A percentile compares a stretch with the other conserved stretches of the same genome.
These are phyloP conservation scores for Penicillium psychrofluorescens DNA, from an alignment of 495 filamentous ascomycete genomes.

Conservation along the genomic window DNA sequence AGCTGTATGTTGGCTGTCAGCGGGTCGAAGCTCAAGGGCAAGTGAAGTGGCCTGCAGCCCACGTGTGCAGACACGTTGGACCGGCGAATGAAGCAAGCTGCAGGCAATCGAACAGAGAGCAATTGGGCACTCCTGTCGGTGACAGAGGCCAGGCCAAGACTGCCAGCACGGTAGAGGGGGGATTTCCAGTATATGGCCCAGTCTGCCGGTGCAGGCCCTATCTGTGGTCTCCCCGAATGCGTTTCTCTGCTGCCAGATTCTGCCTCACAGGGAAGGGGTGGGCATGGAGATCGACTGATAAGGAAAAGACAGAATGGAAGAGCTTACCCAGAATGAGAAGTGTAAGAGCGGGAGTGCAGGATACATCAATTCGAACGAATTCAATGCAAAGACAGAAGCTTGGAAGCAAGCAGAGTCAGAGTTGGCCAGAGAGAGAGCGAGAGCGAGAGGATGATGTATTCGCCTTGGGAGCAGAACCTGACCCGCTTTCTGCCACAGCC, in stretches of 20 bases:
- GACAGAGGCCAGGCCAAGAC: too few relatives aligned
- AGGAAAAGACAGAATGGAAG: too few relatives aligned
- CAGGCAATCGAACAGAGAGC: neutral
- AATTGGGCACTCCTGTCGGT: neutral
- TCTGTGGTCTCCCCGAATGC: too few relatives aligned
- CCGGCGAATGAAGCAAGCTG: too few relatives aligned
- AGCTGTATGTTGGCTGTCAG: slow-evolving; percentile 10
- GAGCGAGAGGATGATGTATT: neutral
- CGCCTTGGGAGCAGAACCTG: too few relatives aligned
- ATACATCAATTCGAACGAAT: neutral
- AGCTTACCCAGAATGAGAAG: too few relatives aligned
- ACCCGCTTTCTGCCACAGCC: neutral
- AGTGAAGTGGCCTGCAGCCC: too few relatives aligned
- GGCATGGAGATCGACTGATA: too few relatives aligned
- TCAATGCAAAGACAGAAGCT: neutral
- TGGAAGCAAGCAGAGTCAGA: neutral
- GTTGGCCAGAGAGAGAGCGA: neutral
- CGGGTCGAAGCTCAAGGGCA: slow-evolving; percentile 9
- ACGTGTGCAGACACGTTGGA: too few relatives aligned
- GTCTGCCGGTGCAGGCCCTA: too few relatives aligned
- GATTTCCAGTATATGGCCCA: neutral
- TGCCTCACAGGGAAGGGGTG: too few relatives aligned
- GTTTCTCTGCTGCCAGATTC: too few relatives aligned
- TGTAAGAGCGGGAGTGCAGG: neutral
- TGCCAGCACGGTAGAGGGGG: neutral